A percentile compares a stretch with the other conserved stretches of the same genome.
Evolutionary conservation across 495 filamentous ascomycete genomes (phyloP).

Genomic region (Xylona heveae): DNA sequence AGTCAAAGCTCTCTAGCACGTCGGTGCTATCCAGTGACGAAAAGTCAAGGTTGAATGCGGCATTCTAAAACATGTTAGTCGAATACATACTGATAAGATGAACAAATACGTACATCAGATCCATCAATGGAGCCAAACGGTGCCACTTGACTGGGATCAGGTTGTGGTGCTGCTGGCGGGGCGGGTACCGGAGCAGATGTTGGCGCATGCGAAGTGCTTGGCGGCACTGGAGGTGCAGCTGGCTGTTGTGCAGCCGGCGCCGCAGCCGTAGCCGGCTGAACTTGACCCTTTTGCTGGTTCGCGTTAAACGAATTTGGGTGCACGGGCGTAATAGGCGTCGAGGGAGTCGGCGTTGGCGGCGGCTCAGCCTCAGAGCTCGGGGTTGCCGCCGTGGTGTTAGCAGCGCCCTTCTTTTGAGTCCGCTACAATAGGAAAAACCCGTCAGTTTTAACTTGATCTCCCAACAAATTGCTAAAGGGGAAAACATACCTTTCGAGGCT

Average conservation of each 20-base stretch:
- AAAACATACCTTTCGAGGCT: conserved; percentile 50
- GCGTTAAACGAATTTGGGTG: conserved; percentile 5
- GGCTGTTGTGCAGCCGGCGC: too few species aligned
- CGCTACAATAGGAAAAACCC: conserved; percentile 22
- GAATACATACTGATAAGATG: neutral
- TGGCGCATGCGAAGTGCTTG: conserved; percentile 2
- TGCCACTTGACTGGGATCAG: conserved; percentile 2
- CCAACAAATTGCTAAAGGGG: conserved; percentile 10
- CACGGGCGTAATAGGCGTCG: conserved; percentile 6
- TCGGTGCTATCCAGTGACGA: conserved; percentile 35
- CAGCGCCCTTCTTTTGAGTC: conserved; percentile 48
- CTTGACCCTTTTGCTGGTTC: conserved; percentile 1
- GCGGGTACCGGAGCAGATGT: conserved; percentile 22
- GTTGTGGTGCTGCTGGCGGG: conserved; percentile 38
- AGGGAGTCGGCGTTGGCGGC: conserved; percentile 30
- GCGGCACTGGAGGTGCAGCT: neutral
- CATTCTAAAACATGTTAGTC: neutral
- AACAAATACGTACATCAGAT: conserved; percentile 3
- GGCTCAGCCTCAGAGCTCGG: conserved; percentile 55
- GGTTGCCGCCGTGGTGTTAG: conserved; percentile 40
- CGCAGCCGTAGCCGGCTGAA: neutral
- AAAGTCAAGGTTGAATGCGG: conserved; percentile 35
- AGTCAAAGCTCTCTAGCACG: conserved; percentile 85
- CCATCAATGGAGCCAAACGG: conserved; percentile 5
- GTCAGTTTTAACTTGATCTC: conserved; percentile 17